These are phyloP conservation scores for Ascochyta viciae-villosae DNA, from an alignment of 2,329 filamentous ascomycete genomes.

Conservation along the genomic window DNA sequence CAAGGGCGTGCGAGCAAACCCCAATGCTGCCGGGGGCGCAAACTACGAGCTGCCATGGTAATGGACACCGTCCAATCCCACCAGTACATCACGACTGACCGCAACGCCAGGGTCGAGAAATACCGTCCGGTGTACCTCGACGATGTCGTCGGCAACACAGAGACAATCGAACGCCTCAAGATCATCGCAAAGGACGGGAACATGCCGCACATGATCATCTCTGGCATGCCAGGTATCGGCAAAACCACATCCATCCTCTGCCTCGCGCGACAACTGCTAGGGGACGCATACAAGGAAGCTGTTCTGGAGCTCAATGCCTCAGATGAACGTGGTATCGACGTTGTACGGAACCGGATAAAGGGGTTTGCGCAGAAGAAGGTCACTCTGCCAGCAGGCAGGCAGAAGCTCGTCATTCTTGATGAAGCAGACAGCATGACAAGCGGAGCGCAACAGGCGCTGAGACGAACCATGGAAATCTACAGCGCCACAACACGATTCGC, in stretches of 20 bases:
- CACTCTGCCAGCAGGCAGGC: constrained; percentile 84
- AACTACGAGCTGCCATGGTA: constrained; percentile 83
- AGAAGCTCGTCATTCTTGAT: constrained; percentile 97
- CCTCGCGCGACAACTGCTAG: constrained; percentile 87
- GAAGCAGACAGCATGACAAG: constrained; percentile 97
- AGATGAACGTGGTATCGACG: constrained; percentile 96
- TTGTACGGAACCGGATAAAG: constrained; percentile 96
- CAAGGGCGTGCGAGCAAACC: constrained; percentile 53
- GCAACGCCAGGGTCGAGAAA: constrained; percentile 83
- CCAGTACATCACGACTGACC: constrained; percentile 19
- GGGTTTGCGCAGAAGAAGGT: constrained; percentile 99
- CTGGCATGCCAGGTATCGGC: constrained; percentile 98
- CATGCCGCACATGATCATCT: constrained; percentile 99
- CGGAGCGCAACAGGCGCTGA: constrained; percentile 91
- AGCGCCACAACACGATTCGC: constrained; percentile 95
- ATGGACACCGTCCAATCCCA: neutral
- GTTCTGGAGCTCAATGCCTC: constrained; percentile 96
- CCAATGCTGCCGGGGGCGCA: constrained; percentile 49
- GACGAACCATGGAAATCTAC: constrained; percentile 98
- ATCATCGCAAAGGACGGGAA: constrained; percentile 99
- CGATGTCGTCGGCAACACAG: constrained; percentile 96
- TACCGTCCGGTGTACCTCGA: constrained; percentile 94
- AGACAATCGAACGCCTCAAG: constrained; percentile 95
- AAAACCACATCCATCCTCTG: constrained; percentile 97
- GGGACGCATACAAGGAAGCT: constrained; percentile 95